These are phyloP conservation scores for Trichoderma endophyticum DNA, from an alignment of 2,329 filamentous ascomycete species.

Conservation along the genomic window DNA sequence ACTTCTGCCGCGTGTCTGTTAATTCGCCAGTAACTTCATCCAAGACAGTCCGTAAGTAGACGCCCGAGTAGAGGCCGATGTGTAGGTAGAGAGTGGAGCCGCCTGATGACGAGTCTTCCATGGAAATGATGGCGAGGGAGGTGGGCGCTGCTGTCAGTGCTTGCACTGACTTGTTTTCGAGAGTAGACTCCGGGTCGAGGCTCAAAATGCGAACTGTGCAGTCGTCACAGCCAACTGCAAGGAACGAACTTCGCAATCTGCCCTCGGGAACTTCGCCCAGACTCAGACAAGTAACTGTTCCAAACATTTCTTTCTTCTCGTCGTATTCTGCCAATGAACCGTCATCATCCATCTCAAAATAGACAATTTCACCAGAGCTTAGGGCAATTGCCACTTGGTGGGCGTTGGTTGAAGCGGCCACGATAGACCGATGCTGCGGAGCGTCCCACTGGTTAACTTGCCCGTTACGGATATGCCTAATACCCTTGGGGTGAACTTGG, in stretches of 20 bases:
- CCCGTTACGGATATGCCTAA: constrained; percentile 78
- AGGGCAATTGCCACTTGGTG: constrained; percentile 90
- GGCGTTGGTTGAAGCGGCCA: constrained; percentile 89
- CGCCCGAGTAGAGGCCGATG: constrained; percentile 91
- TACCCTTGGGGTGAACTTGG: constrained; percentile 94
- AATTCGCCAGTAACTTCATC: constrained; percentile 95
- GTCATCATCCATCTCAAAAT: constrained; percentile 95
- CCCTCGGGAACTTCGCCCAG: constrained; percentile 91
- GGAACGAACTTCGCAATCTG: constrained; percentile 80
- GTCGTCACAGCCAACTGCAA: constrained; percentile 96
- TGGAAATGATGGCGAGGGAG: constrained; percentile 85
- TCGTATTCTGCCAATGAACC: constrained; percentile 90
- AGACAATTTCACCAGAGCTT: constrained; percentile 94
- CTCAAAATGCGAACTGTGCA: constrained; percentile 92
- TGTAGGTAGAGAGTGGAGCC: constrained; percentile 90
- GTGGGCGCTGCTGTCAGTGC: constrained; percentile 88
- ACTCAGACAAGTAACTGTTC: constrained; percentile 91
- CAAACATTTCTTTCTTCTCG: constrained; percentile 91
- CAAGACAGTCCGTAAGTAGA: constrained; percentile 90
- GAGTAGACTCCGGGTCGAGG: constrained; percentile 81
- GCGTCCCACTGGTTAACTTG: constrained; percentile 90
- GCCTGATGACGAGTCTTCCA: constrained; percentile 89
- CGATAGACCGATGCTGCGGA: constrained; percentile 90
- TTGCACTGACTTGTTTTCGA: constrained; percentile 93
- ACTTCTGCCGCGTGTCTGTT: constrained; percentile 90